A percentile compares a stretch with the other conserved stretches of the same genome.
Conservation (phyloP, 805 yeast genomes). For the Brettanomyces naardenensis region DNA sequence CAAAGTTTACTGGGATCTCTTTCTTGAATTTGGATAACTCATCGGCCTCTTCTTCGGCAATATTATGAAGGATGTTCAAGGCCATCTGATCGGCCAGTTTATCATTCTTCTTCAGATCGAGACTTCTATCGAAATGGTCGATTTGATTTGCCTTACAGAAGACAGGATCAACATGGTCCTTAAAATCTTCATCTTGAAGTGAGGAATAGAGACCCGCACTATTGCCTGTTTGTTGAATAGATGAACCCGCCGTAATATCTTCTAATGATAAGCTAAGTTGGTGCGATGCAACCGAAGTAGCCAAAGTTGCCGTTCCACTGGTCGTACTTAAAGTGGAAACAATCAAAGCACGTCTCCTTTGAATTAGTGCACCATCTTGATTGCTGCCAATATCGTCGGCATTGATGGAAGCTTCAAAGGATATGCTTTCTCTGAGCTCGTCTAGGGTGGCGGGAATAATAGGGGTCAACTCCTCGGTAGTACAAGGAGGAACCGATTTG, state of each 20-base stretch:
- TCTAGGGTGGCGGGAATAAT: slow-evolving; percentile 13
- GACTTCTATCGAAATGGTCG: slow-evolving; percentile 23
- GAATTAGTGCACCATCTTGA: slow-evolving; percentile 3
- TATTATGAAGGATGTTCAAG: slow-evolving; percentile 22
- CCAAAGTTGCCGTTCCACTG: slow-evolving; percentile 8
- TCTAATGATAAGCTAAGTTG: background rate
- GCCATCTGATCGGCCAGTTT: slow-evolving; percentile 29
- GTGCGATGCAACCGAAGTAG: background rate
- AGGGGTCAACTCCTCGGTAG: slow-evolving; percentile 22
- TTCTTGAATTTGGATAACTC: slow-evolving; percentile 22
- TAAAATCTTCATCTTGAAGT: slow-evolving; percentile 1
- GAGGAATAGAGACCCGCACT: slow-evolving; percentile 2
- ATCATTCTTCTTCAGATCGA: slow-evolving; percentile 21
- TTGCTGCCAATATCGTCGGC: background rate
- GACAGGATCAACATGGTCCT: slow-evolving; percentile 15
- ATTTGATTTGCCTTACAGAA: slow-evolving; percentile 25
- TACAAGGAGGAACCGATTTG: slow-evolving; percentile 21
- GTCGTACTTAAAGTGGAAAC: slow-evolving; percentile 11
- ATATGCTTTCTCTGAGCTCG: slow-evolving; percentile 1
- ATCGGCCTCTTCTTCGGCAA: slow-evolving; percentile 24
- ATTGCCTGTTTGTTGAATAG: background rate
- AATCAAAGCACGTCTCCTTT: slow-evolving; percentile 6
- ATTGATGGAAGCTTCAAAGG: background rate
- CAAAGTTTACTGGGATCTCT: slow-evolving; percentile 17
- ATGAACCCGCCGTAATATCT: background rate